Evolutionary conservation across 225 moss, liverwort and hornwort species (phyloP).

Genomic region (Sphagnum contortum): DNA sequence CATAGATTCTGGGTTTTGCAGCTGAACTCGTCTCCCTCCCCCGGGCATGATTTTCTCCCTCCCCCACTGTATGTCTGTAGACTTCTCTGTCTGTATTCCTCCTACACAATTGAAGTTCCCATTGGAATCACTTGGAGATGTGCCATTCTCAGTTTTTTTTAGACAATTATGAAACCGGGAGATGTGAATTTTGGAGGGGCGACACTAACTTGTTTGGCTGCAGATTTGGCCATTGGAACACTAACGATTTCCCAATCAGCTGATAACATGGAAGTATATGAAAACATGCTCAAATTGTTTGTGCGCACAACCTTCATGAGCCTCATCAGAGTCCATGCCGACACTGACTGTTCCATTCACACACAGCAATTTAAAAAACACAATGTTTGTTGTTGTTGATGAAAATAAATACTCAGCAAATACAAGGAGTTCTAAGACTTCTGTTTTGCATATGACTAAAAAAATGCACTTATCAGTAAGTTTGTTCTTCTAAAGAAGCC

Average conservation of each 20-base stretch:
- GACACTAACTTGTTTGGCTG: slow-evolving; percentile 50
- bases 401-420: too few species aligned
- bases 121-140: too few species aligned
- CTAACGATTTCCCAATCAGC: slow-evolving; percentile 75
- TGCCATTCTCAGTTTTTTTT: background rate
- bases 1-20: background rate
- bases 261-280: slow-evolving; percentile 52
- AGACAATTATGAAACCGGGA: too few species aligned
- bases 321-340: slow-evolving; percentile 90
- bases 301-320: slow-evolving; percentile 87
- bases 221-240: slow-evolving; percentile 58
- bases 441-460: too few species aligned
- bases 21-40: too few species aligned
- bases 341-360: slow-evolving; percentile 63
- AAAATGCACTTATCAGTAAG: too few species aligned
- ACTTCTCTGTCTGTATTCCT: background rate
- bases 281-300: slow-evolving; percentile 58
- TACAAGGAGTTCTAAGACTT: background rate
- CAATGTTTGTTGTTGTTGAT: too few species aligned
- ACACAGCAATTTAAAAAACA: slow-evolving; percentile 7
- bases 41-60: too few species aligned
- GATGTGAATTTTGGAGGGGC: too few species aligned
- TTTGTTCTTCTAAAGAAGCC: too few species aligned
- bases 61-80: too few species aligned
- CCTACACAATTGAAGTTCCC: background rate